phyloP scores from a whole-genome alignment of 169 alveolate species.

The Plasmodium gallinaceum region DNA sequence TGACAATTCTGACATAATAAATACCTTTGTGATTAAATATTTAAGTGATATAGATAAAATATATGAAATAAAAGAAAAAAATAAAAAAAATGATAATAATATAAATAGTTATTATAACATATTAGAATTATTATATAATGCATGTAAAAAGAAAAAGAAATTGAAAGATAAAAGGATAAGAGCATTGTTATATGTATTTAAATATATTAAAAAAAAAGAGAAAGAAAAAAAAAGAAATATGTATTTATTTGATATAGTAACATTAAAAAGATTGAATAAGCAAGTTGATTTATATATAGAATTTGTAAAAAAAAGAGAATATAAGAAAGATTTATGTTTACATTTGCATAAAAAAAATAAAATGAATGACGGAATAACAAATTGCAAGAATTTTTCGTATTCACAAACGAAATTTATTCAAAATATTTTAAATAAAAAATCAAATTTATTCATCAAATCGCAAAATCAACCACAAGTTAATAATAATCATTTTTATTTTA shows the following conservation, averaged over 20 bases:
- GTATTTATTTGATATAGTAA: slow-evolving; percentile 25
- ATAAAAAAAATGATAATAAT: slow-evolving; percentile 18
- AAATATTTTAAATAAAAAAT: slow-evolving; percentile 26
- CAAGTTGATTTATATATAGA: slow-evolving; percentile 66
- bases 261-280: slow-evolving; percentile 21
- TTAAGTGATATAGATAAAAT: slow-evolving; percentile 31
- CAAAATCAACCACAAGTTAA: not conserved
- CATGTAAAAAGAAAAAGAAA: slow-evolving; percentile 39
- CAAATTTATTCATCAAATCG: slow-evolving; percentile 12
- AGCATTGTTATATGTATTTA: slow-evolving; percentile 37
- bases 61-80: slow-evolving; percentile 27
- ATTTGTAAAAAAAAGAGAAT: slow-evolving; percentile 35
- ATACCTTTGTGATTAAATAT: slow-evolving; percentile 26
- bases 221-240: slow-evolving; percentile 35
- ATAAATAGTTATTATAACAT: slow-evolving; percentile 36
- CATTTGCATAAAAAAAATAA: slow-evolving; percentile 1
- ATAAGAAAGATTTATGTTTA: slow-evolving; percentile 20
- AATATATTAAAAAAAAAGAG: slow-evolving; percentile 44
- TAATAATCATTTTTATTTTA: slow-evolving; percentile 22
- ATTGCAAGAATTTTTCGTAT: not conserved
- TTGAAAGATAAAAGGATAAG: slow-evolving; percentile 45
- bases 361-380: not conserved
- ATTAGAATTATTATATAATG: slow-evolving; percentile 35
- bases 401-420: slow-evolving; percentile 29
- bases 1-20: not conserved